A percentile compares a stretch with the other conserved stretches of the same genome.
These are phyloP conservation scores for Alternaria solani DNA, from an alignment of 2,329 filamentous ascomycete species.

Conservation along the genomic window DNA sequence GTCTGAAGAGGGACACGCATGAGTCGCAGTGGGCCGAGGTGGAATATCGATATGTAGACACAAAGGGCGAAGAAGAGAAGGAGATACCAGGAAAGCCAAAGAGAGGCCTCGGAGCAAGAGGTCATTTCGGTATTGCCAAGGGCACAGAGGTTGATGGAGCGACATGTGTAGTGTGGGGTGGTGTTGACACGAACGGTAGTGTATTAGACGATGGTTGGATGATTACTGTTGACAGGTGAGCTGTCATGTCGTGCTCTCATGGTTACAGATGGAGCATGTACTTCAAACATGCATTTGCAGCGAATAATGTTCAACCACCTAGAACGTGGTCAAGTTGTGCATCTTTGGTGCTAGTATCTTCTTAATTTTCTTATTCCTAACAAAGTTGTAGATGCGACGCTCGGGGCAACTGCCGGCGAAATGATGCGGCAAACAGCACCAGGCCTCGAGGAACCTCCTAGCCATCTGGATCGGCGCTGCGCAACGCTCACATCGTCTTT, in stretches of 20 bases:
- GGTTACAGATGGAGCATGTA: background rate
- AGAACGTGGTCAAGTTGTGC: slow-evolving; percentile 1
- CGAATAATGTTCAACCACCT: slow-evolving; percentile 1
- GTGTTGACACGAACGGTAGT: slow-evolving; percentile 55
- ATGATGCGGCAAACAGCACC: background rate
- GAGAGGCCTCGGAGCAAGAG: slow-evolving; percentile 53
- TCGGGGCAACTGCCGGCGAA: background rate
- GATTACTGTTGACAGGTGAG: slow-evolving; percentile 51
- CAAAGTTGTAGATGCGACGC: background rate
- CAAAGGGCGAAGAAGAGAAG: slow-evolving; percentile 55
- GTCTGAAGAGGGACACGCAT: slow-evolving; percentile 57
- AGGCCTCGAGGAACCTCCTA: background rate
- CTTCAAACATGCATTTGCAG: background rate
- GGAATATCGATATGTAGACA: slow-evolving; percentile 56
- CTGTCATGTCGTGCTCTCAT: background rate
- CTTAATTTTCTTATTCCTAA: background rate
- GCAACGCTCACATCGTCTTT: slow-evolving; percentile 6
- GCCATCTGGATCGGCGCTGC: slow-evolving; percentile 1
- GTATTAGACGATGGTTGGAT: slow-evolving; percentile 53
- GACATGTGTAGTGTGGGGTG: slow-evolving; percentile 63
- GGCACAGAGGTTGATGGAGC: slow-evolving; percentile 58
- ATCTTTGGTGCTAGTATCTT: background rate
- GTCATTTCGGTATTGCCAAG: slow-evolving; percentile 49
- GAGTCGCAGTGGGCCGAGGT: slow-evolving; percentile 61
- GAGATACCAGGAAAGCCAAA: slow-evolving; percentile 48